phyloP scores from a whole-genome alignment of 129 eudicot genomes.

The Solidago caesia region DNA sequence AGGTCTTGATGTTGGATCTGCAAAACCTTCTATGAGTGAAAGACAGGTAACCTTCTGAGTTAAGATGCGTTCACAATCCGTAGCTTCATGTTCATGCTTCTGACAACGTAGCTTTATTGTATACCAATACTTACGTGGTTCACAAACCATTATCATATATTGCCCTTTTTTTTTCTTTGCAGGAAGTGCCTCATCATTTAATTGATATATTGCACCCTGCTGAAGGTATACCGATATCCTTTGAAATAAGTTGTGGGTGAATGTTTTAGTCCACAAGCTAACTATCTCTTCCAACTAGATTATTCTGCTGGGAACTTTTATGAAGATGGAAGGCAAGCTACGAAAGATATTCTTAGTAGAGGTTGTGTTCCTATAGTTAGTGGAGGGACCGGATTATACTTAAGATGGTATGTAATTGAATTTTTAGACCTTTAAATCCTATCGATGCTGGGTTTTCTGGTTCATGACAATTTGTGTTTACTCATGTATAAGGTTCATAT shows the following conservation, averaged over 20 bases:
- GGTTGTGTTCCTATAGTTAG: conserved; percentile 85
- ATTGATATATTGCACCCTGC: conserved; percentile 93
- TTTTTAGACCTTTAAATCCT: background rate
- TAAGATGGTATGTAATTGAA: conserved; percentile 62
- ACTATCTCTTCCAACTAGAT: conserved; percentile 41
- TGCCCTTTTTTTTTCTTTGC: conserved; percentile 27
- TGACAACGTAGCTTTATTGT: background rate
- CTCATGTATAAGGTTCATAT: conserved; percentile 61
- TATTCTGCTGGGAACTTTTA: conserved; percentile 93
- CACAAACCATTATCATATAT: background rate
- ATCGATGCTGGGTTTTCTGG: background rate
- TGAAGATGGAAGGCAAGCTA: conserved; percentile 80
- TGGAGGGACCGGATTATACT: conserved; percentile 93
- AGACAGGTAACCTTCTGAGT: conserved; percentile 47
- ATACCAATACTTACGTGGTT: background rate
- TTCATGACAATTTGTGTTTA: conserved; percentile 6
- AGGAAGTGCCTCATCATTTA: conserved; percentile 95
- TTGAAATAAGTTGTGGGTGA: conserved; percentile 2
- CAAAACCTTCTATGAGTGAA: conserved; percentile 79
- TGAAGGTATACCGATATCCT: conserved; percentile 57
- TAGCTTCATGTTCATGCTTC: background rate
- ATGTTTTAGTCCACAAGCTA: conserved; percentile 22
- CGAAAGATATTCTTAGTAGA: conserved; percentile 65
- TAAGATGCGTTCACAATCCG: conserved; percentile 12
- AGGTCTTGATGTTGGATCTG: conserved; percentile 97